A percentile compares a stretch with the other conserved stretches of the same genome.
These are phyloP conservation scores for Knufia fluminis DNA, from an alignment of 2,329 filamentous ascomycete genomes.

Conservation along the genomic window DNA sequence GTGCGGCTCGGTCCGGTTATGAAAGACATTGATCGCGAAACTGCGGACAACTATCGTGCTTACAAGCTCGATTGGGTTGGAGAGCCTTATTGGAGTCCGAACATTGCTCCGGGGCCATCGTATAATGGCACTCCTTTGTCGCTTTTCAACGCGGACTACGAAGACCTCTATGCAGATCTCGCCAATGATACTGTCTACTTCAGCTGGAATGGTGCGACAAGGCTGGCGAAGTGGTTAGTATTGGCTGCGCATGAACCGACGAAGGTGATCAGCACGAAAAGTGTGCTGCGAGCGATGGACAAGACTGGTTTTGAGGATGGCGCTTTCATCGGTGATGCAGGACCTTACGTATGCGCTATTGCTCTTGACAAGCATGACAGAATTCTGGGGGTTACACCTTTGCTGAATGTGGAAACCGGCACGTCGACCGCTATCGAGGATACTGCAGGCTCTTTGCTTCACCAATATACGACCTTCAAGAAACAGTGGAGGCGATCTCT, in stretches of 20 bases:
- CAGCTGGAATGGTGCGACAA: conserved; percentile 43
- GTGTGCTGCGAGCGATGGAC: background rate
- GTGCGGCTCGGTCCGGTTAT: conserved; percentile 29
- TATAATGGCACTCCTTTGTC: conserved; percentile 15
- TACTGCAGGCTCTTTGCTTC: background rate
- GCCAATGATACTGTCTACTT: conserved; percentile 24
- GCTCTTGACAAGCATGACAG: background rate
- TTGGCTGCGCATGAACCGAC: conserved; percentile 16
- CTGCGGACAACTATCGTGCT: conserved; percentile 29
- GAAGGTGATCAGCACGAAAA: background rate
- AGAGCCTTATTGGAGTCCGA: conserved; percentile 31
- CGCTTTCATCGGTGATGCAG: background rate
- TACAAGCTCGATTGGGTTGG: conserved; percentile 34
- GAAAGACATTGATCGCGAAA: conserved; percentile 12
- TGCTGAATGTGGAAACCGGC: background rate
- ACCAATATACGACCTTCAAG: background rate
- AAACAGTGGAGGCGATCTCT: background rate
- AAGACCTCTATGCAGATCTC: background rate
- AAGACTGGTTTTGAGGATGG: background rate
- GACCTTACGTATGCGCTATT: background rate
- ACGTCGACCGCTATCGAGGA: background rate
- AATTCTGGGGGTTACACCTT: background rate
- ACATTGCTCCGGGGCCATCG: conserved; percentile 31
- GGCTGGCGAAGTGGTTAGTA: conserved; percentile 33
- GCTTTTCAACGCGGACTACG: background rate